These are phyloP conservation scores for Sclerotinia borealis DNA, from an alignment of 2,329 filamentous ascomycete species.

Conservation along the genomic window DNA sequence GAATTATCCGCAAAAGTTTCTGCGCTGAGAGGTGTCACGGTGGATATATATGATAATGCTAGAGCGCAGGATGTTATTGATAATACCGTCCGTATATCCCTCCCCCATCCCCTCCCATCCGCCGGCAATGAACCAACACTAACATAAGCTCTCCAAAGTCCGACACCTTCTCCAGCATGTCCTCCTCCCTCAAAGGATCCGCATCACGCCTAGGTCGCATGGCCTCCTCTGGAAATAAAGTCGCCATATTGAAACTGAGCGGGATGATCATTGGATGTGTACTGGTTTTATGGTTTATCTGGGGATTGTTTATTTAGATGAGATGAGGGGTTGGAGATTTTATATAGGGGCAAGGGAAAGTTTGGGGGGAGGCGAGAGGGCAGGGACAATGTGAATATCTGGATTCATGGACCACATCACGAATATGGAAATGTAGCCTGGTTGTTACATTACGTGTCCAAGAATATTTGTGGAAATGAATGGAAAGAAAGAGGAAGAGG, in stretches of 20 bases:
- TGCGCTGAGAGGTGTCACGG: constrained; percentile 84
- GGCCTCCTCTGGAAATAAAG: constrained; percentile 84
- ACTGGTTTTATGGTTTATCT: constrained; percentile 62
- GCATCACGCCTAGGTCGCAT: constrained; percentile 78
- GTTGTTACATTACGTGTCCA: background rate
- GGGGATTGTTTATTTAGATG: constrained; percentile 29
- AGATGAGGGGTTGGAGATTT: background rate
- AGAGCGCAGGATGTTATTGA: constrained; percentile 84
- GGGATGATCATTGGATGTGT: constrained; percentile 72
- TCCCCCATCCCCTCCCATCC: background rate
- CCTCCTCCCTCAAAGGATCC: constrained; percentile 74
- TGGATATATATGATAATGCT: constrained; percentile 97
- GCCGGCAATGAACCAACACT: background rate
- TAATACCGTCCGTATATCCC: constrained; percentile 57
- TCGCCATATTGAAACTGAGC: constrained; percentile 83
- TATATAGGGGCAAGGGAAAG: too few relatives aligned
- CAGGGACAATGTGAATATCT: background rate
- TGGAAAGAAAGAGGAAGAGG: background rate
- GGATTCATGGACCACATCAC: background rate
- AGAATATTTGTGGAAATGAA: background rate
- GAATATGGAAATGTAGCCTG: background rate
- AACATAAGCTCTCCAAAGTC: constrained; percentile 43
- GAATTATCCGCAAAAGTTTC: constrained; percentile 88
- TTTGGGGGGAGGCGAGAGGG: background rate
- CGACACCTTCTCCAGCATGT: constrained; percentile 88